phyloP scores from a whole-genome alignment of 208 protist genomes.

The Angomonas desouzai region DNA sequence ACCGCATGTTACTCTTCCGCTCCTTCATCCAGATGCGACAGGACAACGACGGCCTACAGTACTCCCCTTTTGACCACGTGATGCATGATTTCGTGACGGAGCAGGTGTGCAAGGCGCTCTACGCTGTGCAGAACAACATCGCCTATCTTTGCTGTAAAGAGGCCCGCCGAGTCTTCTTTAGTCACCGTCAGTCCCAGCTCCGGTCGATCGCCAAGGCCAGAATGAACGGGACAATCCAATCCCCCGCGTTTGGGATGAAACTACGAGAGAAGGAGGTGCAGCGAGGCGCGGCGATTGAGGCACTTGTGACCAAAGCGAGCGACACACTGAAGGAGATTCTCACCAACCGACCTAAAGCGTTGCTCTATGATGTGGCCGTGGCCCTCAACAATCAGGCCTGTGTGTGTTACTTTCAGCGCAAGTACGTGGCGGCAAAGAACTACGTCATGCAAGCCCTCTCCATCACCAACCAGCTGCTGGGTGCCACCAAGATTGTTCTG shows the following conservation, averaged over 20 bases:
- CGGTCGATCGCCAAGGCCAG: conserved; percentile 17
- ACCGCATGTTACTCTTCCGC: neutral
- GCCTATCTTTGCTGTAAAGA: conserved; percentile 38
- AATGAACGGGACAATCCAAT: neutral
- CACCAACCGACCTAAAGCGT: conserved; percentile 22
- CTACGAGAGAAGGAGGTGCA: conserved; percentile 6
- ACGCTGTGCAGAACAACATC: conserved; percentile 39
- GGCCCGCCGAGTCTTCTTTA: conserved; percentile 24
- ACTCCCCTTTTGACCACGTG: conserved; percentile 6
- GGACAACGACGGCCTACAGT: neutral
- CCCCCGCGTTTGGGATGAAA: conserved; percentile 2
- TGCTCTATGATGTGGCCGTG: conserved; percentile 37
- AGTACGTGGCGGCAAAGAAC: conserved; percentile 19
- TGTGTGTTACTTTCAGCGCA: conserved; percentile 24
- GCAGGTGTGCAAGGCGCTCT: conserved; percentile 28
- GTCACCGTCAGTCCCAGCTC: conserved; percentile 18
- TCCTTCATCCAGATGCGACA: neutral
- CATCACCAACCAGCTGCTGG: conserved; percentile 1
- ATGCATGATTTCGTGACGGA: conserved; percentile 7
- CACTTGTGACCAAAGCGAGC: conserved; percentile 20
- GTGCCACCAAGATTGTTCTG: neutral
- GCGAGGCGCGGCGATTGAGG: conserved; percentile 15
- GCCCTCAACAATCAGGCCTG: conserved; percentile 47
- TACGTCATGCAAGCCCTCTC: conserved; percentile 14
- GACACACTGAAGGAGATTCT: conserved; percentile 23